Conservation (phyloP, 164 flowering plant genomes). For the Tetrastigma voinierianum region DNA sequence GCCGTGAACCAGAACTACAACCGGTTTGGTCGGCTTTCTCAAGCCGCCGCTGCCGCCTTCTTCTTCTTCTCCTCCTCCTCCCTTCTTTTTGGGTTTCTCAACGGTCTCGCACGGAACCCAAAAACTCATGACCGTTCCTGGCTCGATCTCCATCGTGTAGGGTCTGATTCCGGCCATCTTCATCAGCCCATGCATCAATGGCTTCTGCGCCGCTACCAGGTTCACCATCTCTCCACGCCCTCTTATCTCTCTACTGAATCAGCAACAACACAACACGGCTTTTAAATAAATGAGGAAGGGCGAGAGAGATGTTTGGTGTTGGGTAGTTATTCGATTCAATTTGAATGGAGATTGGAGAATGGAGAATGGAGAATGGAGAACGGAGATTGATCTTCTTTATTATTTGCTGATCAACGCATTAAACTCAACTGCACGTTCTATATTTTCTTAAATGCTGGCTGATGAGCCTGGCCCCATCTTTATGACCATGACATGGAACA, state of each 20-base stretch:
- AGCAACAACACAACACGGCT: neutral
- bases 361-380: too few relatives aligned
- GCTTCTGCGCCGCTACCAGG: constrained; percentile 76
- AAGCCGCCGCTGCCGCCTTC: neutral
- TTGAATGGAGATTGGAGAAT: too few relatives aligned
- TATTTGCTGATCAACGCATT: too few relatives aligned
- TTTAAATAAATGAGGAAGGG: neutral
- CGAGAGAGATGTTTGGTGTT: constrained; percentile 20
- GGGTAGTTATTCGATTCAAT: constrained; percentile 22
- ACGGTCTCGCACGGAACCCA: constrained; percentile 72
- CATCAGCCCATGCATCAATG: constrained; percentile 69
- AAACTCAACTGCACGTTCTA: too few relatives aligned
- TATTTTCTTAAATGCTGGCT: too few relatives aligned
- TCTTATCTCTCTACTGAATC: neutral
- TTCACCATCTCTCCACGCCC: constrained; percentile 68
- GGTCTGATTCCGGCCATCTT: constrained; percentile 75
- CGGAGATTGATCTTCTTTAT: too few relatives aligned
- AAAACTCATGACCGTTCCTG: constrained; percentile 75
- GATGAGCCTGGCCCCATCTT: too few relatives aligned
- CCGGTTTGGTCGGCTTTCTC: constrained; percentile 41
- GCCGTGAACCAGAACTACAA: constrained; percentile 68
- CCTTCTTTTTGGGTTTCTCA: constrained; percentile 26
- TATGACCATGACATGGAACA: too few relatives aligned
- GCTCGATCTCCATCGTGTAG: constrained; percentile 57
- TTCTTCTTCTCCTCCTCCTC: too few relatives aligned